These are phyloP conservation scores for Trichoderma guizhouense DNA, from an alignment of 2,329 filamentous ascomycete species.

Conservation along the genomic window DNA sequence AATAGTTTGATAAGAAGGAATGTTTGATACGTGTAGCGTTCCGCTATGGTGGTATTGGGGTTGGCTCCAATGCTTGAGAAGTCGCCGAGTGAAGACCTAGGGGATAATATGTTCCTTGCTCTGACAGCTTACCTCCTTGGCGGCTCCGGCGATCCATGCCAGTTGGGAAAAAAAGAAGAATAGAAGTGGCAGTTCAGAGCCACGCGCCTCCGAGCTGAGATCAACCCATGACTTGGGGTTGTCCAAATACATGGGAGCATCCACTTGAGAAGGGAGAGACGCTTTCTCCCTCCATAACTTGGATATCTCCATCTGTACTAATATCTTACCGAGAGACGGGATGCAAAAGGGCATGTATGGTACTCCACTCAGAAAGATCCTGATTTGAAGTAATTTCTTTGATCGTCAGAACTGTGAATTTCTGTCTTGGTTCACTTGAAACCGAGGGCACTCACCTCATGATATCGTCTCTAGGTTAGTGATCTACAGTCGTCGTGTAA, in stretches of 20 bases:
- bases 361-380: neutral
- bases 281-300: neutral
- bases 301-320: neutral
- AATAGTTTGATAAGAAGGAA: slow-evolving; percentile 16
- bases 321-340: neutral
- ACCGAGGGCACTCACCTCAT: neutral
- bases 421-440: neutral
- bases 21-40: slow-evolving; percentile 17
- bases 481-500: neutral
- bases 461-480: neutral
- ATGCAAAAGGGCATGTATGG: neutral
- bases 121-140: neutral
- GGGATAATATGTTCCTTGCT: neutral
- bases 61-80: neutral
- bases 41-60: neutral
- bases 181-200: neutral
- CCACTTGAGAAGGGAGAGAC: neutral
- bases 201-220: neutral
- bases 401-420: neutral
- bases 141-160: slow-evolving; percentile 21
- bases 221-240: neutral
- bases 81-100: neutral
- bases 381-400: neutral
- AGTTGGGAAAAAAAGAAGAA: neutral
- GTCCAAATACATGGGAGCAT: neutral